These are phyloP conservation scores for Scedosporium dehoogii DNA, from an alignment of 2,329 filamentous ascomycete species.

Conservation along the genomic window DNA sequence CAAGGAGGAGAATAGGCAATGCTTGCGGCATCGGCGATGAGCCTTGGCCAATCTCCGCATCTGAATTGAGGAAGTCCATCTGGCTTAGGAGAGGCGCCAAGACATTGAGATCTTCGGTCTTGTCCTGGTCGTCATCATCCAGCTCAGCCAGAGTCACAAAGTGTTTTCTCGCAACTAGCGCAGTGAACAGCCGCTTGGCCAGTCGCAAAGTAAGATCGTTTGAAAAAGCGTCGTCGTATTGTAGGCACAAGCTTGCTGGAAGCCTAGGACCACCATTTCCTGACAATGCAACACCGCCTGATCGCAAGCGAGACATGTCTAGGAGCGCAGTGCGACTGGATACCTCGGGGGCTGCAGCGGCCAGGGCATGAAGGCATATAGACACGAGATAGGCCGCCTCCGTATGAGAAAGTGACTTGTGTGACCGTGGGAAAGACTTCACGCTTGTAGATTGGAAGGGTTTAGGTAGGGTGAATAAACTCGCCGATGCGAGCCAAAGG, in stretches of 20 bases:
- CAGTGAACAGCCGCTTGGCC: slow-evolving; percentile 47
- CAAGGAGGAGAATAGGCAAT: slow-evolving; percentile 36
- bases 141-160: slow-evolving; percentile 35
- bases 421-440: slow-evolving; percentile 24
- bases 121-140: slow-evolving; percentile 23
- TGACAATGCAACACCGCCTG: slow-evolving; percentile 40
- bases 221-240: slow-evolving; percentile 54
- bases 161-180: slow-evolving; percentile 41
- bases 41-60: slow-evolving; percentile 6
- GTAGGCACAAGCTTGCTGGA: slow-evolving; percentile 39
- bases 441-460: slow-evolving; percentile 27
- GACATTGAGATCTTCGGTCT: slow-evolving; percentile 24
- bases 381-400: slow-evolving; percentile 46
- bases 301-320: slow-evolving; percentile 51
- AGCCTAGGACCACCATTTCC: slow-evolving; percentile 36
- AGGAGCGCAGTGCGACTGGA: slow-evolving; percentile 37
- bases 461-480: slow-evolving; percentile 46
- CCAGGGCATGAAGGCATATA: slow-evolving; percentile 52
- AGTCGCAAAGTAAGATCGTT: slow-evolving; percentile 50
- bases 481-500: slow-evolving; percentile 51
- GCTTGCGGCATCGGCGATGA: slow-evolving; percentile 8
- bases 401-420: slow-evolving; percentile 29
- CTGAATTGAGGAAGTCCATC: slow-evolving; percentile 40
- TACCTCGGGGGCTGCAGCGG: slow-evolving; percentile 45
- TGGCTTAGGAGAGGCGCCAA: slow-evolving; percentile 40